Conservation (phyloP, 208 protist genomes). For the Acanthamoeba castellanii region DNA sequence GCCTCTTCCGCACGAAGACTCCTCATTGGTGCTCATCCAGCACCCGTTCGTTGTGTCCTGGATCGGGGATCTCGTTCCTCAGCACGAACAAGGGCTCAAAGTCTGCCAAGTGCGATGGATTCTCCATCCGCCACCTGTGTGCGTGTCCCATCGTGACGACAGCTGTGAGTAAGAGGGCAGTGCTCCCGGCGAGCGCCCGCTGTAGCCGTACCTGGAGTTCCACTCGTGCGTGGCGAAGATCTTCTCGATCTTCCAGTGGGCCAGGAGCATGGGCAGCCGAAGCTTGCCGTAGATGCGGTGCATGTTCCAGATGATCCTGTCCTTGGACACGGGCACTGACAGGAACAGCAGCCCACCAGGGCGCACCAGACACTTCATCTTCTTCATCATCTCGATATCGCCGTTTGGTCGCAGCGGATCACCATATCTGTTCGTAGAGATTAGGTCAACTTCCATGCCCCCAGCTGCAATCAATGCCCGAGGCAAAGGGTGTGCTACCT, state of each 20-base stretch:
- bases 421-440: not conserved
- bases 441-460: too few species aligned
- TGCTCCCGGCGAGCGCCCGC: not conserved
- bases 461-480: too few species aligned
- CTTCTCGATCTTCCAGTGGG: conserved; percentile 29
- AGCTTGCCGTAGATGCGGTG: conserved; percentile 63
- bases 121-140: not conserved
- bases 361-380: conserved; percentile 55
- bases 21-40: not conserved
- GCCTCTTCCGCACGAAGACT: too few species aligned
- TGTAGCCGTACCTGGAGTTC: not conserved
- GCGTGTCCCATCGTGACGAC: too few species aligned
- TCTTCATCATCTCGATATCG: conserved; percentile 37
- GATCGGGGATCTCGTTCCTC: not conserved
- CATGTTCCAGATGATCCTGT: conserved; percentile 70
- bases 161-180: not conserved
- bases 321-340: conserved; percentile 31
- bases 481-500: not conserved
- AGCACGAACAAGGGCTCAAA: conserved; percentile 62
- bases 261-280: conserved; percentile 29
- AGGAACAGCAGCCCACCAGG: conserved; percentile 53
- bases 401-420: conserved; percentile 58
- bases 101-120: not conserved
- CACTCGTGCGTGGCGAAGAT: not conserved
- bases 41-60: conserved; percentile 21